Conservation (phyloP, 371 early-diverging fungal genomes). For the Syncephalastrum contaminatum region DNA sequence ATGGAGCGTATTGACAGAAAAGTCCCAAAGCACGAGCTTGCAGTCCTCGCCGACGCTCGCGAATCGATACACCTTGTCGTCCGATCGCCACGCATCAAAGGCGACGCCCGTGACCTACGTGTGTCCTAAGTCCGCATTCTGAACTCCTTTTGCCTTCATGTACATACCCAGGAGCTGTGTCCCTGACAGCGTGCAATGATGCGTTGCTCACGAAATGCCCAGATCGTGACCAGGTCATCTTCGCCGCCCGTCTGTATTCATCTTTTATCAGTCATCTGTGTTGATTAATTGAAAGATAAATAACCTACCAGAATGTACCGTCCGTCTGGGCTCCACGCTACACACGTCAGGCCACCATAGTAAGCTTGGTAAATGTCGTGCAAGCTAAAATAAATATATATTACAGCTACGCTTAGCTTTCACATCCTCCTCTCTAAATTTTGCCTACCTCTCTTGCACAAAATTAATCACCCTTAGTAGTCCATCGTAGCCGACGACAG, state of each 20-base stretch:
- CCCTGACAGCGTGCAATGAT: constrained; percentile 93
- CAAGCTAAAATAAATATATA: constrained; percentile 32
- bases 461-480: constrained; percentile 74
- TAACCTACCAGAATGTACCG: constrained; percentile 78
- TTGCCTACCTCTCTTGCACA: constrained; percentile 60
- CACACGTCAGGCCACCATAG: constrained; percentile 85
- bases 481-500: constrained; percentile 78
- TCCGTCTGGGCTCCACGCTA: constrained; percentile 92
- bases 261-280: too few species aligned
- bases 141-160: not conserved
- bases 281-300: not conserved
- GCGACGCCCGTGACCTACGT: constrained; percentile 71
- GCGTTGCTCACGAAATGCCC: constrained; percentile 75
- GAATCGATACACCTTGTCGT: constrained; percentile 82
- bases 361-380: constrained; percentile 76
- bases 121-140: not conserved
- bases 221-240: constrained; percentile 94
- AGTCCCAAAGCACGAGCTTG: constrained; percentile 88
- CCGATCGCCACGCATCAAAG: constrained; percentile 90
- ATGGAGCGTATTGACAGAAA: constrained; percentile 77
- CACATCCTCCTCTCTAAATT: too few species aligned
- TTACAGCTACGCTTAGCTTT: too few species aligned
- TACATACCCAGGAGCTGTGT: constrained; percentile 87
- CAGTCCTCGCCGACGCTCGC: constrained; percentile 92
- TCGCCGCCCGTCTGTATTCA: constrained; percentile 86